phyloP scores from a whole-genome alignment of 2,329 filamentous ascomycete species.

The Elsinoe fawcettii region DNA sequence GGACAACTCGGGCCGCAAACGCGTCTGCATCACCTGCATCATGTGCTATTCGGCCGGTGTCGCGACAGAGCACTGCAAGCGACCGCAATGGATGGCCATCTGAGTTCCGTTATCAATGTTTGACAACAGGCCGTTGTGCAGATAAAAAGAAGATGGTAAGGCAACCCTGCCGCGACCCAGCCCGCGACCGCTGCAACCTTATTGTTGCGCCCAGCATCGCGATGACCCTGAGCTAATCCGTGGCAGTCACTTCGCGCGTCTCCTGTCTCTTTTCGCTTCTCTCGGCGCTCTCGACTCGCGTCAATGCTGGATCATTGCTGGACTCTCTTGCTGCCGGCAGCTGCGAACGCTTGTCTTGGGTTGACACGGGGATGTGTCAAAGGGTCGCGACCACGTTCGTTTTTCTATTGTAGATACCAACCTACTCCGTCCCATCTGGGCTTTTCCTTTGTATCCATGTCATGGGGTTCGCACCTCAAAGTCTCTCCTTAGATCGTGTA shows the following conservation, averaged over 20 bases:
- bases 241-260: not conserved
- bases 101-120: not conserved
- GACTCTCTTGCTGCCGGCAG: not conserved
- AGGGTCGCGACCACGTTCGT: not conserved
- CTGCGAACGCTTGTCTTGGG: not conserved
- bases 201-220: not conserved
- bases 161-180: not conserved
- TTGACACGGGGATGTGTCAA: not conserved
- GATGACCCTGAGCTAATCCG: not conserved
- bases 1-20: not conserved
- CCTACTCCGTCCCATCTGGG: not conserved
- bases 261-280: not conserved
- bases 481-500: not conserved
- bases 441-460: not conserved
- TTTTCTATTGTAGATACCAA: not conserved
- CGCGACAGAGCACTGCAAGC: conserved; percentile 8
- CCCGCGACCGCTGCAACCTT: not conserved
- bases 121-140: not conserved
- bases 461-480: not conserved
- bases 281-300: not conserved
- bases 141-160: not conserved
- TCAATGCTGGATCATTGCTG: conserved; percentile 14
- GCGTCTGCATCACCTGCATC: conserved; percentile 11
- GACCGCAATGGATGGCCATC: conserved; percentile 1
- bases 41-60: conserved; percentile 9